phyloP scores from a whole-genome alignment of 1,284 basidiomycete species.

The Thelephora terrestris region DNA sequence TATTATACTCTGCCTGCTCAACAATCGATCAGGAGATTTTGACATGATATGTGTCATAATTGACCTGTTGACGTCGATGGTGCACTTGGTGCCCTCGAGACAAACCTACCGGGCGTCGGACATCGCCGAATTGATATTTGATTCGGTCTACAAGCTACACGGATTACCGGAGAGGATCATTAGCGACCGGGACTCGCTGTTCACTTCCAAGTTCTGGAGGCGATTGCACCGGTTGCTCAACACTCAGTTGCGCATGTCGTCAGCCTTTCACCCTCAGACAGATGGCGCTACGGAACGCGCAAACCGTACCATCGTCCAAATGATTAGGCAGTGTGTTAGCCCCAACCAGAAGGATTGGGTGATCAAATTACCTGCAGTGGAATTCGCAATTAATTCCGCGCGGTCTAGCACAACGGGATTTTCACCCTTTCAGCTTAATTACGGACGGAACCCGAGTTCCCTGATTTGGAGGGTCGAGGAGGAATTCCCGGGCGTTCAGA shows the following conservation, averaged over 20 bases:
- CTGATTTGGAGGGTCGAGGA: too few relatives aligned
- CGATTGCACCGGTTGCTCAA: constrained; percentile 25
- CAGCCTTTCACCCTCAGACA: constrained; percentile 35
- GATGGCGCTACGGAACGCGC: too few relatives aligned
- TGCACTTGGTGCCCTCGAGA: constrained; percentile 20
- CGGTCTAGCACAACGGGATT: too few relatives aligned
- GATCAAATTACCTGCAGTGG: too few relatives aligned
- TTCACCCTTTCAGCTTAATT: too few relatives aligned
- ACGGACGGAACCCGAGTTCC: too few relatives aligned
- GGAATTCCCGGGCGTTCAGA: too few relatives aligned
- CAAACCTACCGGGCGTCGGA: constrained; percentile 24
- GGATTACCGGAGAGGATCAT: constrained; percentile 31
- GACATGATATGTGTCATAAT: constrained; percentile 21
- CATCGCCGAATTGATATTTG: constrained; percentile 33
- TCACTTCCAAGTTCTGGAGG: too few relatives aligned
- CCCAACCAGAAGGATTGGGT: too few relatives aligned
- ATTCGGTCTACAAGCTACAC: constrained; percentile 29
- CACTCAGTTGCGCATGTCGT: constrained; percentile 28
- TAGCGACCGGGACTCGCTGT: constrained; percentile 30
- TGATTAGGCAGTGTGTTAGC: constrained; percentile 26
- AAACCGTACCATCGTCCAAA: constrained; percentile 29
- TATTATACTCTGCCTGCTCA: too few relatives aligned
- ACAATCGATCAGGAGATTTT: constrained; percentile 12
- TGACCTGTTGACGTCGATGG: constrained; percentile 24
- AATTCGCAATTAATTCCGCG: too few relatives aligned